Conservation (phyloP, 495 filamentous ascomycete genomes). For the Trichoderma reesei region DNA sequence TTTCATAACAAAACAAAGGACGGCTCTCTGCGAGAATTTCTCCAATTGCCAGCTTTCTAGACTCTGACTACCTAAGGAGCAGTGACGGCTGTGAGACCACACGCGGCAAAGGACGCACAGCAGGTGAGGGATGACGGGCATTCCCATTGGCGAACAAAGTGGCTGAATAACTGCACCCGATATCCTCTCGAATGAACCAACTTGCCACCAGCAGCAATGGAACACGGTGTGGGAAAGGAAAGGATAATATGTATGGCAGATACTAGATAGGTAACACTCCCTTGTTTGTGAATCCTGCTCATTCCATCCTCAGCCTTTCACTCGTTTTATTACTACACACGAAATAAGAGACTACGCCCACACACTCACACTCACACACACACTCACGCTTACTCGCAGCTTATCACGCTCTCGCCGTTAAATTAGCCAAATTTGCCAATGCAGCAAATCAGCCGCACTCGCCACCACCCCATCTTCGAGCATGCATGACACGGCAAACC, state of each 20-base stretch:
- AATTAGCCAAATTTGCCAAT: constrained; percentile 3
- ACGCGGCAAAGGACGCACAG: too few relatives aligned
- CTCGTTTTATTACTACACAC: too few relatives aligned
- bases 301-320: neutral
- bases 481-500: neutral
- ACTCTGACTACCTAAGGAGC: too few relatives aligned
- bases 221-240: too few relatives aligned
- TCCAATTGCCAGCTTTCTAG: neutral
- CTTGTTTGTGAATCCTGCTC: neutral
- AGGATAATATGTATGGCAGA: neutral
- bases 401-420: neutral
- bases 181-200: too few relatives aligned
- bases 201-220: too few relatives aligned
- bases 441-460: neutral
- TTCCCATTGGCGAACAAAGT: too few relatives aligned
- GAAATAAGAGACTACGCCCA: too few relatives aligned
- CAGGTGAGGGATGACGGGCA: too few relatives aligned
- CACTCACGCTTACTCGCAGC: neutral
- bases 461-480: neutral
- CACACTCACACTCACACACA: too few relatives aligned
- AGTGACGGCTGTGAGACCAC: too few relatives aligned
- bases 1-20: neutral
- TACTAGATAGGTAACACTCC: neutral
- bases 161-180: too few relatives aligned
- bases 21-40: neutral